Percentiles rank a stretch among this genome's conserved stretches.
Conservation (phyloP, 768 basidiomycete species). For the Leccinum longicurvipes region DNA sequence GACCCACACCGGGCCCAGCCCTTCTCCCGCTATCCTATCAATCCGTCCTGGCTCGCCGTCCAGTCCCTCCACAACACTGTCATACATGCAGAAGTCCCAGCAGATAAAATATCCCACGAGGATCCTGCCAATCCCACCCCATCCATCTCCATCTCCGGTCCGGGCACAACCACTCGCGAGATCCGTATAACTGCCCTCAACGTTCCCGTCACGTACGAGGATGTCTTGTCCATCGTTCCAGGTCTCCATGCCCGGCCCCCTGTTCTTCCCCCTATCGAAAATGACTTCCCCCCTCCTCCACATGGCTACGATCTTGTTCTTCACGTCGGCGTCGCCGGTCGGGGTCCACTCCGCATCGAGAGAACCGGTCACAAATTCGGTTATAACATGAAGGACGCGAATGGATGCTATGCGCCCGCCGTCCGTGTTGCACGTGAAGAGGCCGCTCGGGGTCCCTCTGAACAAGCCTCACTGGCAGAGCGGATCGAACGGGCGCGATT, state of each 20-base stretch:
- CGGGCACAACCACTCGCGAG: slow-evolving; percentile 29
- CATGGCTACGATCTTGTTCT: slow-evolving; percentile 67
- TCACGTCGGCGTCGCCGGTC: slow-evolving; percentile 65
- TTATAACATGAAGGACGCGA: slow-evolving; percentile 66
- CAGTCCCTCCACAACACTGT: slow-evolving; percentile 56
- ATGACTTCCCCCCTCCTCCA: slow-evolving; percentile 38
- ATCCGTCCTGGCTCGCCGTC: slow-evolving; percentile 74
- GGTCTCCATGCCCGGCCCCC: slow-evolving; percentile 62
- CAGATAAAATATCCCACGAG: slow-evolving; percentile 17
- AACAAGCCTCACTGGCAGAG: slow-evolving; percentile 25
- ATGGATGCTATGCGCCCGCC: slow-evolving; percentile 51
- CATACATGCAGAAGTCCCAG: slow-evolving; percentile 39
- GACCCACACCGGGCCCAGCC: slow-evolving; percentile 40
- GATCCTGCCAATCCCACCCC: slow-evolving; percentile 10
- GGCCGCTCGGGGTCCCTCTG: slow-evolving; percentile 11
- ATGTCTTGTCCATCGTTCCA: slow-evolving; percentile 52
- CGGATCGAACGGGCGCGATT: slow-evolving; percentile 29
- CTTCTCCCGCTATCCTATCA: slow-evolving; percentile 51
- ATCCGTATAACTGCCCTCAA: slow-evolving; percentile 60
- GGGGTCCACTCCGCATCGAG: slow-evolving; percentile 63
- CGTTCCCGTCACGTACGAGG: slow-evolving; percentile 58
- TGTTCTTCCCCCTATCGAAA: slow-evolving; percentile 37
- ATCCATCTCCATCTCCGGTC: slow-evolving; percentile 3
- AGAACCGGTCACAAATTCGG: slow-evolving; percentile 63
- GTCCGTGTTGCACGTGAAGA: slow-evolving; percentile 32